A percentile compares a stretch with the other conserved stretches of the same genome.
Evolutionary conservation across 805 yeast species (phyloP).

Genomic region (Candida orba): DNA sequence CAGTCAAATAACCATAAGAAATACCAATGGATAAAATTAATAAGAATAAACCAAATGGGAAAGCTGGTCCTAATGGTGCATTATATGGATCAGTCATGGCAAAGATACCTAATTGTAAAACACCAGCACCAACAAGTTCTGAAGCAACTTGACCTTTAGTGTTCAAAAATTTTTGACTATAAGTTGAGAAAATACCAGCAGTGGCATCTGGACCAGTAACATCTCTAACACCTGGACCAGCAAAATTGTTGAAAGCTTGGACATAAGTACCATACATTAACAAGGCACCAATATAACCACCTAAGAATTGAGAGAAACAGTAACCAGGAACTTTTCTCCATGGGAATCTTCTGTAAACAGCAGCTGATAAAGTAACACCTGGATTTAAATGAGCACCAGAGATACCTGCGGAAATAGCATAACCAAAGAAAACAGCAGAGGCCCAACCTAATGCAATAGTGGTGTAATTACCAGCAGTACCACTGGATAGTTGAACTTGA

Average conservation of each 20-base stretch:
- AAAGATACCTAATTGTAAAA: slow-evolving; percentile 39
- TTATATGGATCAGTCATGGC: slow-evolving; percentile 47
- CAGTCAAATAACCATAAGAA: slow-evolving; percentile 46
- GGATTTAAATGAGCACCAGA: slow-evolving; percentile 57
- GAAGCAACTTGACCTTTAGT: slow-evolving; percentile 39
- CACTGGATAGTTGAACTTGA: slow-evolving; percentile 33
- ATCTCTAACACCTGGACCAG: slow-evolving; percentile 22
- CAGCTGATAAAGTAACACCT: slow-evolving; percentile 41
- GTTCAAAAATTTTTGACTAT: slow-evolving; percentile 33
- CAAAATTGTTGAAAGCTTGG: slow-evolving; percentile 31
- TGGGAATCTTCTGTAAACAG: slow-evolving; percentile 45
- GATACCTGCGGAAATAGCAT: slow-evolving; percentile 43
- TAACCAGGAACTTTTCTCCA: slow-evolving; percentile 39
- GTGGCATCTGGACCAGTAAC: slow-evolving; percentile 26
- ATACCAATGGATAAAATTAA: slow-evolving; percentile 40
- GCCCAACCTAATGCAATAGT: slow-evolving; percentile 46
- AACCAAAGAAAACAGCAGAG: slow-evolving; percentile 45
- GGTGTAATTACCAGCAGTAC: slow-evolving; percentile 33
- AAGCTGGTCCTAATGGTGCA: slow-evolving; percentile 36
- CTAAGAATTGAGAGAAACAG: slow-evolving; percentile 40
- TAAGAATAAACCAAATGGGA: slow-evolving; percentile 41
- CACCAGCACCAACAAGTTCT: slow-evolving; percentile 38
- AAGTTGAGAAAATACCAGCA: slow-evolving; percentile 42
- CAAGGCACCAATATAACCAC: slow-evolving; percentile 41
- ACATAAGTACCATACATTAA: slow-evolving; percentile 39